Conservation (phyloP, 768 basidiomycete species). For the Agrocybe praecox region DNA sequence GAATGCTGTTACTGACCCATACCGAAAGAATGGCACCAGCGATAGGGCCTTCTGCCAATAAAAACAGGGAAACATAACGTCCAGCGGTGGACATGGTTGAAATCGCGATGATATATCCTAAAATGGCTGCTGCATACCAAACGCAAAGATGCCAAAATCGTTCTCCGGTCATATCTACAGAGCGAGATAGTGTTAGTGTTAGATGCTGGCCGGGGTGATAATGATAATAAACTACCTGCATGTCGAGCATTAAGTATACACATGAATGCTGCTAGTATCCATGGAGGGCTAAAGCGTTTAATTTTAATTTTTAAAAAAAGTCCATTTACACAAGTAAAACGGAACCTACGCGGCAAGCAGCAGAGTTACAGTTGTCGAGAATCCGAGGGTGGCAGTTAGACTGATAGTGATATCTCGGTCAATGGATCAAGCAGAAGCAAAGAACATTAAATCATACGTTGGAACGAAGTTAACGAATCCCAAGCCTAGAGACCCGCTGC, state of each 20-base stretch:
- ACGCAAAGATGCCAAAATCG: constrained; percentile 59
- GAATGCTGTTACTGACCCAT: constrained; percentile 63
- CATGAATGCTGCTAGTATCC: constrained; percentile 53
- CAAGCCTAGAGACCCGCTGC: constrained; percentile 51
- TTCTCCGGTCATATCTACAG: constrained; percentile 56
- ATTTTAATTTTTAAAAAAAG: background rate
- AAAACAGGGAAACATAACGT: constrained; percentile 62
- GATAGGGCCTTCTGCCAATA: constrained; percentile 57
- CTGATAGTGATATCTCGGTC: constrained; percentile 25
- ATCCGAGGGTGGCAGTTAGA: constrained; percentile 63
- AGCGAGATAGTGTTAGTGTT: no score
- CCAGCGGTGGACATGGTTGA: constrained; percentile 50
- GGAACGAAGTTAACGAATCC: constrained; percentile 65
- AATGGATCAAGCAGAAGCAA: background rate
- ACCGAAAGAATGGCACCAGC: constrained; percentile 48
- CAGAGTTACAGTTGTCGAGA: constrained; percentile 56
- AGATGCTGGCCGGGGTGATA: background rate
- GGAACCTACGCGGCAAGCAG: constrained; percentile 58
- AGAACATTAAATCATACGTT: constrained; percentile 36
- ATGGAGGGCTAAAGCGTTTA: constrained; percentile 50
- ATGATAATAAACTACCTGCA: constrained; percentile 29
- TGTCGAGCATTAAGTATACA: constrained; percentile 57
- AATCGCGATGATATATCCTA: constrained; percentile 62
- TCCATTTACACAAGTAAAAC: background rate
- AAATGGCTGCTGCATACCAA: constrained; percentile 60